Base-by-base conservation (phyloP, 176 grass and related monocot species). In the Tillandsia fasciculata region DNA sequence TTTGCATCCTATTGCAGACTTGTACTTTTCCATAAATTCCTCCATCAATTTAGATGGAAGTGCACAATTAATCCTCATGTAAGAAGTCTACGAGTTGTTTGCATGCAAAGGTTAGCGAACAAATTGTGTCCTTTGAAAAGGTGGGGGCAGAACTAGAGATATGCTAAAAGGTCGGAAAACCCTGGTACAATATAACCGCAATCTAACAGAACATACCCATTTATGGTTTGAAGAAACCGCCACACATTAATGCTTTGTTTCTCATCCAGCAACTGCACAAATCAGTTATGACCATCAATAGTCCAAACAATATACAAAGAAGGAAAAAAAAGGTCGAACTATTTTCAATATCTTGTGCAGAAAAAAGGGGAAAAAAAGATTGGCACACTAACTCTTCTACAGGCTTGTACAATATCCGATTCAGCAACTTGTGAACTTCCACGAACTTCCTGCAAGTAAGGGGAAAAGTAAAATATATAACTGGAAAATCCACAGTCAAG, bases 331-430 rank as follows among this genome's bases (percentile, higher is more conserved):
- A 15, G 4, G 2, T 2, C 9, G 56, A 18, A 18, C 22, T 61
- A 15, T 10, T 20, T 18, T 18, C 8, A 14, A 15, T 9, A 20
- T 18, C 22, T 11, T 61, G 15, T 18, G 9, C 15, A 61, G 56
- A 61, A 14, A 82, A 10, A 76, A 52, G 57, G 51, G 10, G 15
- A 53, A 12, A 65, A 64, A 54, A 9, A 20, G n/a, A 8, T 64
- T 52, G 50, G 52, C 57, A 15, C 51, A 77, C 89, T 92, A 79
- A 97, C 93, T 85, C 86, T 92, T 97, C 87, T 87, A 83, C 93
- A 97, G 47, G 89, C 89, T 75, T 97, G 93, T 13, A 97, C 84
- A 22, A 97, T 92, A 67, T 90, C 89, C 61, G 93, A 97, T 73
- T 92, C 93, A 64, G 89, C 82, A 69, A 85, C 86, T 64, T 90